Evolutionary conservation across 2,329 filamentous ascomycete species (phyloP), one percentile per base, ranked within the genome.

Genomic region (Scedosporium boydii): DNA sequence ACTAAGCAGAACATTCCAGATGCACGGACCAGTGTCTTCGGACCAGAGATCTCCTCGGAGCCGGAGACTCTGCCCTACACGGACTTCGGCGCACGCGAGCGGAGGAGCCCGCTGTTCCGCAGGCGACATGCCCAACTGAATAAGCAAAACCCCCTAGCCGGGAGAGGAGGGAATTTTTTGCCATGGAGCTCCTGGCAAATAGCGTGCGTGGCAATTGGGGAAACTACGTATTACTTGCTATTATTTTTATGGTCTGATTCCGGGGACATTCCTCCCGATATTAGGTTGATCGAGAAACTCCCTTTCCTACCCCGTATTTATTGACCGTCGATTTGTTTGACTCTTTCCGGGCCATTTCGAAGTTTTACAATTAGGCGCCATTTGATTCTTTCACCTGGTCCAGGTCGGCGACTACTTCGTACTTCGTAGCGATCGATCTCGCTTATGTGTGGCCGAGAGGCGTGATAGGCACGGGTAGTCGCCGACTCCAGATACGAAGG

Each of bases 31-130:
- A 38, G 53, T 10, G 10, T 27, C 34, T 58, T 41, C 27, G 55
- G 34, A 38, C 21, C 16, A 18, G 16, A 16, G 16, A 34, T 58
- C 55, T 41, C 55, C 34, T 58, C 55, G 55, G 55, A 58, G 55
- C 55, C 55, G 55, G 55, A 18, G 16, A 27, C 27, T 58, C 55
- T 58, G 55, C 55, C 55, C 27, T 58, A 58, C 55, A 41, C 55
- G 55, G 55, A 58, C n/a, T 58, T 58, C 55, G 27, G 55, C 27
- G 55, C 14, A 58, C 16, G 7, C 16, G 27, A 38, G 46, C 16
- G 55, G 55, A 58, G 55, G 51, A 55, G 12, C 18, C 51, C 51
- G 23, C 21, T 55, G 18, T 55, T 23, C 21, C 18, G 44, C 44
- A 48, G 21, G 44, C 16, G 34, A 38, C 12, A 38, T 38, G 34